Base-by-base conservation (phyloP, 2,329 filamentous ascomycete species). In the Gaeumannomyces tritici region DNA sequence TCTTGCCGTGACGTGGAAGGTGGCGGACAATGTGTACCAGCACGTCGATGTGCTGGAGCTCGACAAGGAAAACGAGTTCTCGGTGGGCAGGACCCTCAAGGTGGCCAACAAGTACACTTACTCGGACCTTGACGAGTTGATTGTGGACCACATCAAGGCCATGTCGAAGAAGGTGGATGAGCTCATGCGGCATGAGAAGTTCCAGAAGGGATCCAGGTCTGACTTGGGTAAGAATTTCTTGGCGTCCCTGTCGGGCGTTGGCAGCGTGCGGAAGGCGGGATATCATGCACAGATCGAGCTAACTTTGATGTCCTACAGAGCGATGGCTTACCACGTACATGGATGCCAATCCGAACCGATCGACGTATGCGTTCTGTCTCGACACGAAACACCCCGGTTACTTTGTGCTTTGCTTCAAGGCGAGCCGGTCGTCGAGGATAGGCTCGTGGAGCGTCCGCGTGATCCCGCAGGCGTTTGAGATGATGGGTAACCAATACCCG, bases 151-250 rank as follows among this genome's bases (percentile, higher is more conserved):
- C 73, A 91, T 99, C 72, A 95, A 96, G 78, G 91, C 93, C 61
- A 99, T 98, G 95, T 90, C 92, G 24, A 90, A 89, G 76, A 99
- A 99, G 81, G 93, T 98, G 61, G 91, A 96, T 67, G 93, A 99
- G 79, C 88, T 99, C 80, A 95, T 91, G 82, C 85, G 89, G 67
- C 89, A 97, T 74, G 93, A 98, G 73, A 96, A 96, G 75, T 99
- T 90, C 80, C 91, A 96, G 76, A 85, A 85, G 66, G 87, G 89
- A 64, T 93, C 86, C 65, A 88, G 88, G 70, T 81, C 86, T 65
- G 89, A 95, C 70, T 90, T 92, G 66, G 93, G 93, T 96, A 87
- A 80, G 89, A 80, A 57, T 62, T 15, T n/a, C 7, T 51, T 54
- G 5, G 7, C 55, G 26, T 26, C n/a, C 12, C 33, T 8, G 42